Evolutionary conservation across 2,329 filamentous ascomycete species (phyloP).

Genomic region (Karstenula rhodostoma): DNA sequence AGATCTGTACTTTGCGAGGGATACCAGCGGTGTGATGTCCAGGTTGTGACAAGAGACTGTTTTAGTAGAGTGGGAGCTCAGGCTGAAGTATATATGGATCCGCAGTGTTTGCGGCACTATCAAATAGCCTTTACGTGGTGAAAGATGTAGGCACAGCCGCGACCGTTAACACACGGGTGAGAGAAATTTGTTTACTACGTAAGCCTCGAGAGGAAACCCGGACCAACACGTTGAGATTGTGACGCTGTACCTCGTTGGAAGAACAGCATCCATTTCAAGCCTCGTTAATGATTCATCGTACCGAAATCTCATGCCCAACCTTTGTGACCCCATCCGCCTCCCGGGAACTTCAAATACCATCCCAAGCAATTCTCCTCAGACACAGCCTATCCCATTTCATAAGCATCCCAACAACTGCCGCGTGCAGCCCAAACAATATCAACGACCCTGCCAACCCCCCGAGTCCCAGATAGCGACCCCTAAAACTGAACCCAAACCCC

Average conservation of each 20-base stretch:
- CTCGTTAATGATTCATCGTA: neutral
- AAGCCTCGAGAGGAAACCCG: no score
- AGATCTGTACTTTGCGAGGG: no score
- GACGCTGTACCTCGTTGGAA: neutral
- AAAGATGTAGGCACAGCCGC: no score
- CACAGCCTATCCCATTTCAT: slow-evolving; percentile 40
- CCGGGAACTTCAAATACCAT: slow-evolving; percentile 15
- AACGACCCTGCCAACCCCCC: slow-evolving; percentile 51
- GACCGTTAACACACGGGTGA: no score
- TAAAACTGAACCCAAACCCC: slow-evolving; percentile 23
- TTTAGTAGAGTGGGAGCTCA: no score
- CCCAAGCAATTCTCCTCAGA: slow-evolving; percentile 37
- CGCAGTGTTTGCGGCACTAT: no score
- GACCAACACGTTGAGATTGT: neutral
- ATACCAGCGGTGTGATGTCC: no score
- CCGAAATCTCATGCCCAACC: neutral
- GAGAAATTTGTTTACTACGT: no score
- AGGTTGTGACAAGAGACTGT: no score
- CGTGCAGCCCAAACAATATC: slow-evolving; percentile 57
- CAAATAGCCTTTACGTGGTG: no score
- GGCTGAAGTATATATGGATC: no score
- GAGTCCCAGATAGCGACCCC: slow-evolving; percentile 28
- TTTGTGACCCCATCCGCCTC: neutral
- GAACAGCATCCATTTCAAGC: neutral
- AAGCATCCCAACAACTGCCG: slow-evolving; percentile 53